phyloP scores from a whole-genome alignment of 768 basidiomycete species.

The Rhizopogon salebrosus region DNA sequence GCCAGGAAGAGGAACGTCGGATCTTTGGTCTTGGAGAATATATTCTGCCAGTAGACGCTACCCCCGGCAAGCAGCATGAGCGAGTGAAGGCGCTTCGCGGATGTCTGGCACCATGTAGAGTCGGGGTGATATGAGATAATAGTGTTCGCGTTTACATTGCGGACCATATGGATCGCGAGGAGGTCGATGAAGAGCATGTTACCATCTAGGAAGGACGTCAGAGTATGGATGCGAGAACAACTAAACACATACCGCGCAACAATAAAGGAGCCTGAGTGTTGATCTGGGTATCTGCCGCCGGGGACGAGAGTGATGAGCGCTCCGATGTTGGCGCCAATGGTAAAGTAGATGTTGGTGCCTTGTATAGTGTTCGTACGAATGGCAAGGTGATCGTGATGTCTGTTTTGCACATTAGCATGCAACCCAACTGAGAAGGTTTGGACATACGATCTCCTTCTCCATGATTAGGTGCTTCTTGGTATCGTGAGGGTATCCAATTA shows the following conservation, averaged over 20 bases:
- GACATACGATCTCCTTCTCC: conserved; percentile 48
- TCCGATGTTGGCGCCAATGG: not conserved
- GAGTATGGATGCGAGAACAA: not conserved
- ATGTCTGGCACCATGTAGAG: too few species aligned
- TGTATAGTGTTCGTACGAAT: conserved; percentile 40
- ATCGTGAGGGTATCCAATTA: conserved; percentile 66
- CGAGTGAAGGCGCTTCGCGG: too few species aligned
- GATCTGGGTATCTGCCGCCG: not conserved
- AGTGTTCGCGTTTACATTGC: conserved; percentile 16
- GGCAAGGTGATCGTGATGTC: conserved; percentile 54
- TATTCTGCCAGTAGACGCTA: too few species aligned
- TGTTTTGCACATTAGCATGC: conserved; percentile 14
- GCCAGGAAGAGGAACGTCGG: conserved; percentile 52
- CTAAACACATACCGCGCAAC: conserved; percentile 26
- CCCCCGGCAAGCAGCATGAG: too few species aligned
- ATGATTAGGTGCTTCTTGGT: conserved; percentile 41
- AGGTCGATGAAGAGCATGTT: conserved; percentile 36
- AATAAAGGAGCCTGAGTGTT: conserved; percentile 45
- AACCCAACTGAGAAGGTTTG: not conserved
- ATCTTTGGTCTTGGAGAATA: conserved; percentile 29
- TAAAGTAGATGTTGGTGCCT: conserved; percentile 1
- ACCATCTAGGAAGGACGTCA: conserved; percentile 9
- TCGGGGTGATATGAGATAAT: conserved; percentile 28
- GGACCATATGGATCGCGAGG: conserved; percentile 49
- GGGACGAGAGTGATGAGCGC: not conserved